These are phyloP conservation scores for Talaromyces adpressus DNA, from an alignment of 495 filamentous ascomycete genomes.

Conservation along the genomic window DNA sequence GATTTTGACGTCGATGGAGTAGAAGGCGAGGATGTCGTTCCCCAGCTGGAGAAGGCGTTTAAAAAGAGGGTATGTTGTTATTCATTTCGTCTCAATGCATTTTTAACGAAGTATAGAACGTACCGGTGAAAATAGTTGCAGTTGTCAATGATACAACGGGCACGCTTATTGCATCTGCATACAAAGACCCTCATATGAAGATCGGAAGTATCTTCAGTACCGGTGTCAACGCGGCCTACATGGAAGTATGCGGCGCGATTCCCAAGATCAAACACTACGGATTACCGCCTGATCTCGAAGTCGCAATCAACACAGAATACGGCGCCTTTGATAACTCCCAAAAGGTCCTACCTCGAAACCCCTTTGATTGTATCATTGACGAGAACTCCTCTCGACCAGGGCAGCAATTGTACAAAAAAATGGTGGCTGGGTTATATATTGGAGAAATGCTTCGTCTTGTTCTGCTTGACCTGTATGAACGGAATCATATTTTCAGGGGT, in stretches of 20 bases:
- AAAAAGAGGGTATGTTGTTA: slow-evolving; percentile 51
- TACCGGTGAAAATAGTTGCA: slow-evolving; percentile 80
- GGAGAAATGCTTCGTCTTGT: slow-evolving; percentile 40
- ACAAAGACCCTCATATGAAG: slow-evolving; percentile 74
- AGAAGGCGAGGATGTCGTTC: slow-evolving; percentile 84
- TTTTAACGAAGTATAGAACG: slow-evolving; percentile 40
- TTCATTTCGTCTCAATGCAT: neutral
- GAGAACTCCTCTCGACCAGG: slow-evolving; percentile 31
- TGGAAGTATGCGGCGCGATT: slow-evolving; percentile 76
- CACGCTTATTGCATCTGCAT: slow-evolving; percentile 85
- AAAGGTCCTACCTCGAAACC: slow-evolving; percentile 70
- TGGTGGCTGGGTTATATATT: slow-evolving; percentile 41
- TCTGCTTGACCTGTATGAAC: slow-evolving; percentile 27
- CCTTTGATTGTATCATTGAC: slow-evolving; percentile 33
- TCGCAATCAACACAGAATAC: slow-evolving; percentile 98
- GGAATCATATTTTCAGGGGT: slow-evolving; percentile 23
- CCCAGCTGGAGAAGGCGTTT: slow-evolving; percentile 76
- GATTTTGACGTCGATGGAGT: slow-evolving; percentile 89
- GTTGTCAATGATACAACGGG: slow-evolving; percentile 95
- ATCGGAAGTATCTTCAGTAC: slow-evolving; percentile 97
- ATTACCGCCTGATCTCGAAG: slow-evolving; percentile 68
- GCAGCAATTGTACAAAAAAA: slow-evolving; percentile 43
- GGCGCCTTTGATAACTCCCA: slow-evolving; percentile 94
- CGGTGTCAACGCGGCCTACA: slow-evolving; percentile 92
- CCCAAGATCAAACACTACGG: slow-evolving; percentile 81